A percentile compares a stretch with the other conserved stretches of the same genome.
phyloP scores from a whole-genome alignment of 805 yeast species.

The Pichia exigua region DNA sequence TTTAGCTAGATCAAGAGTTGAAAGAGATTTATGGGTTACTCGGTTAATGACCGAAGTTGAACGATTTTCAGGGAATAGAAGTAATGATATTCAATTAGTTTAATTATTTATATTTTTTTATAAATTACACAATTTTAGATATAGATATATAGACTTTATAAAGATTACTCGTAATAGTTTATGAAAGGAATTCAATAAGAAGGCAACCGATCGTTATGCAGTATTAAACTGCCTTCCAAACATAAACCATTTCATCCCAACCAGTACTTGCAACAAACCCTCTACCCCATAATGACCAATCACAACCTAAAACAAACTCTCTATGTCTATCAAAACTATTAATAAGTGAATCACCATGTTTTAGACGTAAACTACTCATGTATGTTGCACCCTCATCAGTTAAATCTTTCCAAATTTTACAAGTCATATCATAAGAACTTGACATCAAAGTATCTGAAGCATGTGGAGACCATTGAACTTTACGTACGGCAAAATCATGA shows the following conservation, averaged over 20 bases:
- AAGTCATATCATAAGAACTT: slow-evolving; percentile 89
- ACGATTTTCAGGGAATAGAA: slow-evolving; percentile 18
- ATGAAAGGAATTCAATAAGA: background rate
- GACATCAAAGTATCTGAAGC: slow-evolving; percentile 59
- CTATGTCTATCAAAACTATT: slow-evolving; percentile 61
- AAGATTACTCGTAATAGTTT: background rate
- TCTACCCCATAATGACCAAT: slow-evolving; percentile 94
- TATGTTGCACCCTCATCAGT: slow-evolving; percentile 51
- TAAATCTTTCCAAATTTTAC: slow-evolving; percentile 74
- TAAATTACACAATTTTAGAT: too few relatives aligned
- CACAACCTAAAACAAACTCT: slow-evolving; percentile 90
- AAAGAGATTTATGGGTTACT: slow-evolving; percentile 76
- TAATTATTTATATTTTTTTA: background rate
- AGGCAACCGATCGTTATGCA: background rate
- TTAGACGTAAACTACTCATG: slow-evolving; percentile 37
- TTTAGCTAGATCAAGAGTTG: slow-evolving; percentile 74
- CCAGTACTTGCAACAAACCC: slow-evolving; percentile 95
- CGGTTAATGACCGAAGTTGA: slow-evolving; percentile 38
- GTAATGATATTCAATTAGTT: slow-evolving; percentile 9
- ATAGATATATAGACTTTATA: background rate
- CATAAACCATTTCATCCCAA: slow-evolving; percentile 92
- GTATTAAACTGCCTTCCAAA: slow-evolving; percentile 64
- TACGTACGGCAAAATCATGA: slow-evolving; percentile 83
- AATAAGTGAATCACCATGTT: slow-evolving; percentile 43
- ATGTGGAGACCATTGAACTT: slow-evolving; percentile 88